Conservation (phyloP, 2,329 filamentous ascomycete species). For the Alternaria alternata region DNA sequence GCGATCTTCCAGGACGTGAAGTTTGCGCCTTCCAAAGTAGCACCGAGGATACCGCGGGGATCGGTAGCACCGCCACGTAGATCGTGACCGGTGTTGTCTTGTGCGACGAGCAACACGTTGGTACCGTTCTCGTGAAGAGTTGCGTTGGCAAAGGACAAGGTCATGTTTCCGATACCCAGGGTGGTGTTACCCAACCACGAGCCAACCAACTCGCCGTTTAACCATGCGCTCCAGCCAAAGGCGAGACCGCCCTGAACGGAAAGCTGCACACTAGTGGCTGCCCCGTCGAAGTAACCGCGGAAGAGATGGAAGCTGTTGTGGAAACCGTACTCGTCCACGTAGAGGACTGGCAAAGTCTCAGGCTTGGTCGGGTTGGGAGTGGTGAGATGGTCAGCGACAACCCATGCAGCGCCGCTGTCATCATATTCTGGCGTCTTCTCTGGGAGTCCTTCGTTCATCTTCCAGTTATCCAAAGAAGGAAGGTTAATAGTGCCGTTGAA, state of each 20-base stretch:
- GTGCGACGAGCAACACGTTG: slow-evolving; percentile 64
- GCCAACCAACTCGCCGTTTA: slow-evolving; percentile 66
- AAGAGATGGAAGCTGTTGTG: slow-evolving; percentile 54
- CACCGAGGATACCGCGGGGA: slow-evolving; percentile 62
- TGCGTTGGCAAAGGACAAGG: slow-evolving; percentile 62
- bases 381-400: slow-evolving; percentile 46
- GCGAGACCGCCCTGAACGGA: slow-evolving; percentile 63
- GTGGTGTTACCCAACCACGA: slow-evolving; percentile 63
- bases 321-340: slow-evolving; percentile 54
- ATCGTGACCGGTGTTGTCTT: slow-evolving; percentile 69
- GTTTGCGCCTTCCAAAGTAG: slow-evolving; percentile 55
- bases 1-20: slow-evolving; percentile 67
- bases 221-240: slow-evolving; percentile 65
- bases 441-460: slow-evolving; percentile 59
- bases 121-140: slow-evolving; percentile 51
- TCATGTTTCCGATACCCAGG: slow-evolving; percentile 44
- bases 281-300: slow-evolving; percentile 52
- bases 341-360: slow-evolving; percentile 51
- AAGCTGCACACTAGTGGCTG: slow-evolving; percentile 57
- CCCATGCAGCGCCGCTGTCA: slow-evolving; percentile 56
- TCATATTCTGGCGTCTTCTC: slow-evolving; percentile 57
- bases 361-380: slow-evolving; percentile 52
- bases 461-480: slow-evolving; percentile 57
- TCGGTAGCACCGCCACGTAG: slow-evolving; percentile 59
- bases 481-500: slow-evolving; percentile 43